Evolutionary conservation across 441 rosid species (phyloP).

Genomic region (Adansonia rubrostipa): DNA sequence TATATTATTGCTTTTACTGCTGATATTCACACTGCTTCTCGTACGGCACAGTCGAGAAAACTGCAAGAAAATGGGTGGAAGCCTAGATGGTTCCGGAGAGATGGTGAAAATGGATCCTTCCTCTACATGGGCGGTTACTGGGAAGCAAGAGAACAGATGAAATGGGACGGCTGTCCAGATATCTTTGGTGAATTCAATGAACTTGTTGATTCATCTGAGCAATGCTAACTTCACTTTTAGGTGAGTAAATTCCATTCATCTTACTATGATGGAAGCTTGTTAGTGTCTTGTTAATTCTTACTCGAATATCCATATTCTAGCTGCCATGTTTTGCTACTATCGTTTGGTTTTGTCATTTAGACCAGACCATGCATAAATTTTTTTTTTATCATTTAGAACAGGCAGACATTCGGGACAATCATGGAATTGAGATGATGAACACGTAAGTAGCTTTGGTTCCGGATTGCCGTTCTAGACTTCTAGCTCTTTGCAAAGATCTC

Average conservation of each 20-base stretch:
- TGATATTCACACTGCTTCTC: constrained; percentile 7
- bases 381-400: constrained; percentile 32
- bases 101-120: constrained; percentile 56
- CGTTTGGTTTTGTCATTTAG: background rate
- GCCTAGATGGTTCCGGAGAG: constrained; percentile 83
- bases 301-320: constrained; percentile 4
- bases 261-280: background rate
- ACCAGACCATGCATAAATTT: background rate
- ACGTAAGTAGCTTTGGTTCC: background rate
- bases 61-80: constrained; percentile 95
- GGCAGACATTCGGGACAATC: background rate
- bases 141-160: constrained; percentile 74
- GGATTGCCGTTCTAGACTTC: background rate
- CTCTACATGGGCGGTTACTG: constrained; percentile 79
- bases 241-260: constrained; percentile 26
- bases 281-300: background rate
- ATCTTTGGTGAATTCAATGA: constrained; percentile 77
- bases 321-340: background rate
- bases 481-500: background rate
- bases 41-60: constrained; percentile 68
- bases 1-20: background rate
- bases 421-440: constrained; percentile 13
- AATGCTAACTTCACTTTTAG: constrained; percentile 35
- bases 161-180: constrained; percentile 82
- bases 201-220: constrained; percentile 41